phyloP scores from a whole-genome alignment of 2,329 filamentous ascomycete species.

The Venturia asperata region DNA sequence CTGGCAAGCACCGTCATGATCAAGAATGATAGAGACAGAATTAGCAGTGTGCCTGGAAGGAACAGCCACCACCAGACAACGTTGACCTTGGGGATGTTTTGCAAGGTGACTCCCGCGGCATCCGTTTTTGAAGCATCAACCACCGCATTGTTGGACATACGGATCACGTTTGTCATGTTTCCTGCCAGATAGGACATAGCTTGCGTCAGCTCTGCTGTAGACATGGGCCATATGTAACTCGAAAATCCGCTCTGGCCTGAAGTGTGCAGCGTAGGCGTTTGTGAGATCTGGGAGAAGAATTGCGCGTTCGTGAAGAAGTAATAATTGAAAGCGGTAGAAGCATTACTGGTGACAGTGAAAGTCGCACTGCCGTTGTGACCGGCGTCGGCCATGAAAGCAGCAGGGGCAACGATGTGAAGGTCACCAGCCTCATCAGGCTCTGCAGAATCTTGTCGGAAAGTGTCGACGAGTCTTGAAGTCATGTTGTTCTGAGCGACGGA shows the following conservation, averaged over 20 bases:
- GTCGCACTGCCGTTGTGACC: neutral
- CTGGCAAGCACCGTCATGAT: neutral
- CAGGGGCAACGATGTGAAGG: neutral
- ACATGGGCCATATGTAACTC: conserved; percentile 1
- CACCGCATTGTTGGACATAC: neutral
- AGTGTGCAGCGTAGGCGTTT: neutral
- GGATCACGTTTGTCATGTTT: conserved; percentile 9
- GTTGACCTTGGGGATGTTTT: conserved; percentile 4
- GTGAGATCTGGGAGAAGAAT: neutral
- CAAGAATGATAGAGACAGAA: neutral
- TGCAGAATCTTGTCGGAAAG: neutral
- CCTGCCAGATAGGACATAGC: conserved; percentile 6
- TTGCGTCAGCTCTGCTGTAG: neutral
- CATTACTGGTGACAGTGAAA: neutral
- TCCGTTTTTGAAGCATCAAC: neutral
- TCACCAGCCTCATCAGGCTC: neutral
- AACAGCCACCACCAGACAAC: conserved; percentile 7
- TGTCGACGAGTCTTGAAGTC: neutral
- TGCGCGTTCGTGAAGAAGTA: neutral
- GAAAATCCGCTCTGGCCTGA: neutral
- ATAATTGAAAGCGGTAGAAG: neutral
- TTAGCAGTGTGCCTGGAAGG: neutral
- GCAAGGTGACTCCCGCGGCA: neutral
- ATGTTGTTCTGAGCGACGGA: neutral
- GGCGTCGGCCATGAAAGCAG: neutral